Conservation (phyloP, 768 basidiomycete species). For the Clavulina sp. region DNA sequence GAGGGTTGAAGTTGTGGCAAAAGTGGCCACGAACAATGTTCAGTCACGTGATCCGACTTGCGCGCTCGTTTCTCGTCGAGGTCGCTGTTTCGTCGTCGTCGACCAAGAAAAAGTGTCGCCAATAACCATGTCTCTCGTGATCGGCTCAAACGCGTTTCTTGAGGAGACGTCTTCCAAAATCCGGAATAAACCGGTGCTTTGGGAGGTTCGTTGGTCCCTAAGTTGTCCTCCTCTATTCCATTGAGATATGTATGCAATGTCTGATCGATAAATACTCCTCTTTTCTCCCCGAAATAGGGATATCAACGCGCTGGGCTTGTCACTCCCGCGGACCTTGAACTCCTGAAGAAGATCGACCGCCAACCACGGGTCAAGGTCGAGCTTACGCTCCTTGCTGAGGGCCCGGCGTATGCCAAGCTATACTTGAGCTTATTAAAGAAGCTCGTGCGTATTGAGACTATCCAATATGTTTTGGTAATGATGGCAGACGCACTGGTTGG, state of each 20-base stretch:
- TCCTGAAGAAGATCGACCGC: slow-evolving; percentile 82
- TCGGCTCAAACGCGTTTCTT: slow-evolving; percentile 68
- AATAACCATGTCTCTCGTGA: slow-evolving; percentile 44
- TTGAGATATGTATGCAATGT: too few relatives aligned
- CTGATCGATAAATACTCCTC: too few relatives aligned
- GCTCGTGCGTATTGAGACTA: slow-evolving; percentile 67
- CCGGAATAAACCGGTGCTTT: slow-evolving; percentile 77
- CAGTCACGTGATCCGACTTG: too few relatives aligned
- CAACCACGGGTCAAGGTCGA: slow-evolving; percentile 59
- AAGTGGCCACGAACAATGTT: too few relatives aligned
- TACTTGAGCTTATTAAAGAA: slow-evolving; percentile 83
- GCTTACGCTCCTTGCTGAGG: slow-evolving; percentile 66
- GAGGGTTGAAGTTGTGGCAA: too few relatives aligned
- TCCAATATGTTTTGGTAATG: slow-evolving; percentile 71
- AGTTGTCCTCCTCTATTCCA: background rate
- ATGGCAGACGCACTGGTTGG: slow-evolving; percentile 80
- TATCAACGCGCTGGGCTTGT: slow-evolving; percentile 90
- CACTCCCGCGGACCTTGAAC: slow-evolving; percentile 66
- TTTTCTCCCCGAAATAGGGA: slow-evolving; percentile 39
- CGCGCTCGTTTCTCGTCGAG: too few relatives aligned
- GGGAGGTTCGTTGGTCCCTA: slow-evolving; percentile 51
- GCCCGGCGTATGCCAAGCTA: slow-evolving; percentile 63
- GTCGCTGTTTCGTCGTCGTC: background rate
- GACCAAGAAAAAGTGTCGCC: background rate
- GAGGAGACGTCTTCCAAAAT: slow-evolving; percentile 81